Percentiles rank a stretch among this genome's conserved stretches.
Evolutionary conservation across 1,284 basidiomycete genomes (phyloP).

Genomic region (Mrakiaceae sp.): DNA sequence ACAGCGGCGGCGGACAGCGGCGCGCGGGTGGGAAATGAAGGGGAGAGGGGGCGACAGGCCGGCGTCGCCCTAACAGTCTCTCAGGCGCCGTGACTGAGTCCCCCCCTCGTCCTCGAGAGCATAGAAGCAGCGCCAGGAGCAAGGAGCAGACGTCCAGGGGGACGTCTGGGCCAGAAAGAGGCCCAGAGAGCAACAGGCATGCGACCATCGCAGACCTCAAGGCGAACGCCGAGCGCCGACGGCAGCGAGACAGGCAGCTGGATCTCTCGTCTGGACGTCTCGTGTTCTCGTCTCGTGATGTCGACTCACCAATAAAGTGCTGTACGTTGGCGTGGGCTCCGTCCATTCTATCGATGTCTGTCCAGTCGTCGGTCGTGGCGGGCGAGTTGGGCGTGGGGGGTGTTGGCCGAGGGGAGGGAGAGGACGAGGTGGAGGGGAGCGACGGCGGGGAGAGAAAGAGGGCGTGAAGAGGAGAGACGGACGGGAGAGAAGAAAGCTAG

Average conservation of each 20-base stretch:
- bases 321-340: constrained; percentile 52
- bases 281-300: too few species aligned
- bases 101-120: too few species aligned
- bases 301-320: constrained; percentile 59
- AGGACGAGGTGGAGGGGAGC: neutral
- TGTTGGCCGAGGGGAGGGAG: neutral
- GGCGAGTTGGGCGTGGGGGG: neutral
- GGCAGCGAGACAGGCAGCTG: neutral
- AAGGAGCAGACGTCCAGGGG: too few species aligned
- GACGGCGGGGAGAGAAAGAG: neutral
- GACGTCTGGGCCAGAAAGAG: too few species aligned
- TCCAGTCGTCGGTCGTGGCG: constrained; percentile 2
- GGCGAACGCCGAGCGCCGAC: neutral
- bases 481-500: neutral
- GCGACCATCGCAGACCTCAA: neutral
- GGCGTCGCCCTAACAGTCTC: too few species aligned
- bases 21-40: too few species aligned
- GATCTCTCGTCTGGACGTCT: neutral
- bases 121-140: too few species aligned
- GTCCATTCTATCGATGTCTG: constrained; percentile 19
- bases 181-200: too few species aligned
- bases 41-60: too few species aligned
- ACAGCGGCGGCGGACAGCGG: too few species aligned
- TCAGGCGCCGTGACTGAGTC: too few species aligned
- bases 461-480: neutral